A percentile compares a stretch with the other conserved stretches of the same genome.
These are phyloP conservation scores for Hypoxylon sp. DNA, from an alignment of 2,329 filamentous ascomycete genomes.

Conservation along the genomic window DNA sequence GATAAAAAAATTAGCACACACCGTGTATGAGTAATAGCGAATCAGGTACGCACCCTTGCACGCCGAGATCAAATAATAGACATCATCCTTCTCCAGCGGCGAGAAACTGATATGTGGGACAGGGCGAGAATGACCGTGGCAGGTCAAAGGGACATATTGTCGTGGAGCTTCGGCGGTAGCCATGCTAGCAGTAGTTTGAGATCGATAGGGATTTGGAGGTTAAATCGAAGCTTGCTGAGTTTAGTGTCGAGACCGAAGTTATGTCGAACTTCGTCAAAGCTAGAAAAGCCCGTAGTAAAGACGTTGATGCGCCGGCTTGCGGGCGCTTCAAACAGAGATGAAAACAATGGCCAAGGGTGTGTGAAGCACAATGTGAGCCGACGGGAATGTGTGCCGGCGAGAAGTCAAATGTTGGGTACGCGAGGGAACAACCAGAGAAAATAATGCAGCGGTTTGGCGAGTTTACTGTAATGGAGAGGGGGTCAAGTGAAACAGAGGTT, in stretches of 20 bases:
- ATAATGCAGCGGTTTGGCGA: neutral
- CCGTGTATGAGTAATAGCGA: neutral
- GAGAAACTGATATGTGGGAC: conserved; percentile 95
- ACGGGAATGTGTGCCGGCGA: neutral
- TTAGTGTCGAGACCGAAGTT: neutral
- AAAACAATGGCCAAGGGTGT: neutral
- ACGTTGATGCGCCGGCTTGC: neutral
- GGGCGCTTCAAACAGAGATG: neutral
- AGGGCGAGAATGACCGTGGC: conserved; percentile 92
- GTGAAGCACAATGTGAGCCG: neutral
- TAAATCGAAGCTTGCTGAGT: neutral
- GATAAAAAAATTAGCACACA: conserved; percentile 6
- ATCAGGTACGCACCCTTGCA: conserved; percentile 78
- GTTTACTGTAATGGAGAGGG: neutral
- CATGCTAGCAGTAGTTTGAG: conserved; percentile 34
- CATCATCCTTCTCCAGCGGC: conserved; percentile 82
- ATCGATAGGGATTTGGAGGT: neutral
- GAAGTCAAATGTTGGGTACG: neutral
- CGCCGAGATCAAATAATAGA: conserved; percentile 93
- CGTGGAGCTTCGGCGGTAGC: conserved; percentile 51
- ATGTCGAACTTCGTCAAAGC: neutral
- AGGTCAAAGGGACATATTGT: conserved; percentile 88
- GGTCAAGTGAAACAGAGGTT: conserved; percentile 12
- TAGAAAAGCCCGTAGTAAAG: conserved; percentile 18
- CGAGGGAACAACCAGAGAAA: neutral